Percentiles rank a stretch among this genome's conserved stretches.
These are phyloP conservation scores for Neurospora sp. DNA, from an alignment of 495 filamentous ascomycete species.

Conservation along the genomic window DNA sequence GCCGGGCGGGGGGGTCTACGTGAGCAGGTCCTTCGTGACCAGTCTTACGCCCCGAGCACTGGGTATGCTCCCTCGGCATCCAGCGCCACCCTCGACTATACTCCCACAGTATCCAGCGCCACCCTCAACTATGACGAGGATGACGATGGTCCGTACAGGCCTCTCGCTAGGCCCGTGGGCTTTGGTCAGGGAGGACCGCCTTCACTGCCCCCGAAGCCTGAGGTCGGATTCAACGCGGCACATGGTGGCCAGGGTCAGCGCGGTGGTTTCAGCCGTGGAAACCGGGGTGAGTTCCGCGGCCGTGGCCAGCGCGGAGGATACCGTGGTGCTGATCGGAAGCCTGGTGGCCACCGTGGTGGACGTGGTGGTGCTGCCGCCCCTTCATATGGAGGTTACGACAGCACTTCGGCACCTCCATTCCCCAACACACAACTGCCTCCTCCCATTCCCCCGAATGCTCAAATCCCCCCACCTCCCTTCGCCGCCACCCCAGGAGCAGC, in stretches of 20 bases:
- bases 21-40: conserved; percentile 6
- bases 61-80: conserved; percentile 8
- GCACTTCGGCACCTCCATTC: conserved; percentile 1
- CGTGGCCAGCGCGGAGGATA: conserved; percentile 36
- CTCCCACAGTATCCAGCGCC: conserved; percentile 1
- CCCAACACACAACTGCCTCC: conserved; percentile 1
- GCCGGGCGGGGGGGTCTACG: conserved; percentile 17
- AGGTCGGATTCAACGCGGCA: conserved; percentile 6
- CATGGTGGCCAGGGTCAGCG: conserved; percentile 9
- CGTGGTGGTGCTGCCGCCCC: conserved; percentile 1
- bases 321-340: conserved; percentile 18
- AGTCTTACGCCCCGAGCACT: not conserved
- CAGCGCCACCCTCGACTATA: conserved; percentile 22
- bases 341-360: conserved; percentile 16
- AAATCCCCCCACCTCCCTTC: conserved; percentile 8
- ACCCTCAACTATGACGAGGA: conserved; percentile 47
- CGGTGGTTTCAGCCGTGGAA: conserved; percentile 29
- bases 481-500: conserved; percentile 1
- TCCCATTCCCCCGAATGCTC: conserved; percentile 4
- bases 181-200: conserved; percentile 32
- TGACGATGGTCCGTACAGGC: conserved; percentile 58
- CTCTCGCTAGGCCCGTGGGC: conserved; percentile 51
- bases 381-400: not conserved
- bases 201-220: conserved; percentile 26
- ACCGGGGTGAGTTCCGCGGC: conserved; percentile 24